These are phyloP conservation scores for Cyclanthera cordifolia DNA, from an alignment of 306 rosid genomes.

Conservation along the genomic window DNA sequence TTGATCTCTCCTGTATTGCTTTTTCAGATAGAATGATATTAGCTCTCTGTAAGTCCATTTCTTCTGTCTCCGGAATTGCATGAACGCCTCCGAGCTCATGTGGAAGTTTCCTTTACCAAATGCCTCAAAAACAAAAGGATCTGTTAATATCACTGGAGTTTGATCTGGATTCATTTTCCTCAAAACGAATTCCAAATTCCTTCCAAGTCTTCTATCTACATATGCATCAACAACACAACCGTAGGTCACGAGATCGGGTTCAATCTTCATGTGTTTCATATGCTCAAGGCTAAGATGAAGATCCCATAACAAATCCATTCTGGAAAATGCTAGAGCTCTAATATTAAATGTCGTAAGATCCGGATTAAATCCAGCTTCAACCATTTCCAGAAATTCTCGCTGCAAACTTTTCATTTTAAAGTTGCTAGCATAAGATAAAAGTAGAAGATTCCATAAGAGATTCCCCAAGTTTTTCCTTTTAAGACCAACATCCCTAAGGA, in stretches of 20 bases:
- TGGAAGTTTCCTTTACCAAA: slow-evolving; percentile 91
- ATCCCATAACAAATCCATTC: slow-evolving; percentile 84
- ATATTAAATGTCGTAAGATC: slow-evolving; percentile 78
- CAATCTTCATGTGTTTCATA: slow-evolving; percentile 48
- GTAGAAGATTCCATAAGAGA: slow-evolving; percentile 70
- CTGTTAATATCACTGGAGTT: slow-evolving; percentile 45
- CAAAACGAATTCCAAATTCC: slow-evolving; percentile 56
- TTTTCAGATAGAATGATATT: slow-evolving; percentile 46
- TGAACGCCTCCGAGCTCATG: slow-evolving; percentile 60
- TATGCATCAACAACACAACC: slow-evolving; percentile 89
- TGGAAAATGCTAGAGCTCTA: slow-evolving; percentile 81
- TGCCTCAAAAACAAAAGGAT: slow-evolving; percentile 65
- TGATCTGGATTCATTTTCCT: slow-evolving; percentile 45
- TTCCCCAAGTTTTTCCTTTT: slow-evolving; percentile 64
- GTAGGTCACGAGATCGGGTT: slow-evolving; percentile 76
- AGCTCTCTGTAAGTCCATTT: slow-evolving; percentile 53
- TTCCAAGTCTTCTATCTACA: slow-evolving; percentile 57
- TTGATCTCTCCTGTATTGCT: slow-evolving; percentile 48
- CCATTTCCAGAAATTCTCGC: slow-evolving; percentile 69
- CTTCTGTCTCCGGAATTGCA: slow-evolving; percentile 39
- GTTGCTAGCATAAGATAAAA: slow-evolving; percentile 75
- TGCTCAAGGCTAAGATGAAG: slow-evolving; percentile 88
- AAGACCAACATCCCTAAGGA: slow-evolving; percentile 64
- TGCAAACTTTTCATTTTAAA: slow-evolving; percentile 90
- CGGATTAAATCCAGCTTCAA: slow-evolving; percentile 55